Base-by-base conservation (phyloP, 1,284 basidiomycete species). In the Melampsora occidentalis region DNA sequence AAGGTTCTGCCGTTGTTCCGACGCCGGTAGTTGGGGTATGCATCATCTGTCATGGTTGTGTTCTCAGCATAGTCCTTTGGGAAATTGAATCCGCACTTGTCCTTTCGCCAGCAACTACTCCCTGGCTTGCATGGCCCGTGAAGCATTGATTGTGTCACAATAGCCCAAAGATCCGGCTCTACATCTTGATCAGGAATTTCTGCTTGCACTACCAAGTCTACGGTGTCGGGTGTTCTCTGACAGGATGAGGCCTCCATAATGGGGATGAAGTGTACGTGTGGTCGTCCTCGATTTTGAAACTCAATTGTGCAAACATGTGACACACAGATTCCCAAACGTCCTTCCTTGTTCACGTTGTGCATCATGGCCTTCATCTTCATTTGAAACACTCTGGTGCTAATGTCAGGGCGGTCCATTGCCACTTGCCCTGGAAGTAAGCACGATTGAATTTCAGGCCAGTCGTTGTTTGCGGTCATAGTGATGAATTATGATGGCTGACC, bases 381-480 rank as follows among this genome's bases (percentile, higher is more conserved):
- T n/a, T n/a, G n/a, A n/a, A n/a, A n/a, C n/a, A n/a, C n/a, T n/a
- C n/a, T n/a, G n/a, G n/a, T n/a, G n/a, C n/a, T n/a, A n/a, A n/a
- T n/a, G n/a, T n/a, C n/a, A n/a, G n/a, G n/a, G n/a, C n/a, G n/a
- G 3, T 57, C 14, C 12, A 25, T 16, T 18, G 35, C 35, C 4
- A 9, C 9, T 9, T 35, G 35, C 35, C 35, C 35, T 4, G 35
- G 9, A 4, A 9, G 4, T 9, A 69, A 51, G 1, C 5, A 5
- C 14, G 18, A 5, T 5, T 35, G 53, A 39, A 85, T 85, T 79
- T 85, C 84, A 2, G 80, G 81, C 84, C 85, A 85, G 0, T 83
- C 79, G 0, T 83, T 79, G 20, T 71, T 71, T 6, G 57, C 57
- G 1, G 69, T 71, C 33, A 71, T 71, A 6, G 57, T 71, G 22